A percentile compares a stretch with the other conserved stretches of the same genome.
Evolutionary conservation across 441 rosid species (phyloP).

Genomic region (Erodium texanum): DNA sequence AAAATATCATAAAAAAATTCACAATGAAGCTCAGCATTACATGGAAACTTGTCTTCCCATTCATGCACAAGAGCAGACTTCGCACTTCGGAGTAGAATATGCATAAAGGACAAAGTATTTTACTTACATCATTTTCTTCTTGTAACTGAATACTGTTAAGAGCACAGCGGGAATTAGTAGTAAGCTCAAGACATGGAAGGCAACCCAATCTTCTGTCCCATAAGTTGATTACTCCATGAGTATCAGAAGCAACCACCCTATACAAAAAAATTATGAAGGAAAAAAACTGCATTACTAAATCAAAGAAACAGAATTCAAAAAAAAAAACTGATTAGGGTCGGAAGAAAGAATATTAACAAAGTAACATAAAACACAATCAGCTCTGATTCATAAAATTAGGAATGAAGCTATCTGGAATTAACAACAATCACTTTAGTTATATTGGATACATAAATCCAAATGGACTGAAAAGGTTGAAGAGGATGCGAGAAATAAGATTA

Average conservation of each 20-base stretch:
- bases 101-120: background rate
- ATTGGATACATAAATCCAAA: background rate
- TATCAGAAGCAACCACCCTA: constrained; percentile 78
- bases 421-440: background rate
- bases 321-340: background rate
- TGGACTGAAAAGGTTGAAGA: background rate
- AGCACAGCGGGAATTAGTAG: constrained; percentile 32
- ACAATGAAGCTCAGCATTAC: background rate
- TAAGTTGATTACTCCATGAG: constrained; percentile 50
- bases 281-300: constrained; percentile 4
- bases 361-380: no score
- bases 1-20: background rate
- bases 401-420: no score
- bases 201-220: constrained; percentile 76
- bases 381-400: no score
- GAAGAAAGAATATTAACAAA: background rate
- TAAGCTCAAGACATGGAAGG: constrained; percentile 66
- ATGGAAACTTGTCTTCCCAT: background rate
- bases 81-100: background rate
- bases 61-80: constrained; percentile 5
- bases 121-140: constrained; percentile 61
- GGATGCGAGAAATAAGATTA: no score
- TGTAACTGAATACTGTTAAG: constrained; percentile 57
- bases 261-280: constrained; percentile 14
- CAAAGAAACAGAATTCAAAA: background rate